phyloP scores from a whole-genome alignment of 2,329 filamentous ascomycete species.

The Basipetospora chlamydospora region DNA sequence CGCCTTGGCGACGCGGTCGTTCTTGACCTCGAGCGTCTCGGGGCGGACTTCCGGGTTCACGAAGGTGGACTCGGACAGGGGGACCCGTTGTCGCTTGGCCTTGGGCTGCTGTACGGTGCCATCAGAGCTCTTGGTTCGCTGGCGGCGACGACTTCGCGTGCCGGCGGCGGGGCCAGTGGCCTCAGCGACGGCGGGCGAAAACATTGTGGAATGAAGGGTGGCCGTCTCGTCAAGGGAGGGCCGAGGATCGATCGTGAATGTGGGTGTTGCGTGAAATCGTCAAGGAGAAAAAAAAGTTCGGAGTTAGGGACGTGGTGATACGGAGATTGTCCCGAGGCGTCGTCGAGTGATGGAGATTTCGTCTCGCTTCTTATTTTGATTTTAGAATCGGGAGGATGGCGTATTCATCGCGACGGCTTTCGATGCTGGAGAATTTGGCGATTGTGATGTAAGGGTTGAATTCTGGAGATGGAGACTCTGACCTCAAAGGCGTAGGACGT shows the following conservation, averaged over 20 bases:
- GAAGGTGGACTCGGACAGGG: constrained; percentile 42
- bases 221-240: too few species aligned
- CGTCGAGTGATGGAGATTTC: too few species aligned
- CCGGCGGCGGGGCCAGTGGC: constrained; percentile 36
- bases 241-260: too few species aligned
- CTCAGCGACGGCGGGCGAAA: constrained; percentile 38
- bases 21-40: constrained; percentile 43
- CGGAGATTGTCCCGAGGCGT: too few species aligned
- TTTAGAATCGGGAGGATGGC: neutral
- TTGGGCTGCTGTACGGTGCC: constrained; percentile 42
- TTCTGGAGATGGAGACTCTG: neutral
- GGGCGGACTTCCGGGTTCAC: constrained; percentile 32
- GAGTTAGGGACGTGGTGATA: too few species aligned
- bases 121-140: constrained; percentile 43
- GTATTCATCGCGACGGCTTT: constrained; percentile 4
- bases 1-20: constrained; percentile 31
- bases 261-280: too few species aligned
- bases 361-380: too few species aligned
- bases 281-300: too few species aligned
- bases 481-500: too few species aligned
- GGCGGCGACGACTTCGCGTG: constrained; percentile 46
- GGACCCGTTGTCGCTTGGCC: constrained; percentile 46
- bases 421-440: neutral
- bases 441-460: neutral
- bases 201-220: constrained; percentile 29